Evolutionary conservation across 1,284 basidiomycete genomes (phyloP).

Genomic region (Cutaneotrichosporon cavernicola): DNA sequence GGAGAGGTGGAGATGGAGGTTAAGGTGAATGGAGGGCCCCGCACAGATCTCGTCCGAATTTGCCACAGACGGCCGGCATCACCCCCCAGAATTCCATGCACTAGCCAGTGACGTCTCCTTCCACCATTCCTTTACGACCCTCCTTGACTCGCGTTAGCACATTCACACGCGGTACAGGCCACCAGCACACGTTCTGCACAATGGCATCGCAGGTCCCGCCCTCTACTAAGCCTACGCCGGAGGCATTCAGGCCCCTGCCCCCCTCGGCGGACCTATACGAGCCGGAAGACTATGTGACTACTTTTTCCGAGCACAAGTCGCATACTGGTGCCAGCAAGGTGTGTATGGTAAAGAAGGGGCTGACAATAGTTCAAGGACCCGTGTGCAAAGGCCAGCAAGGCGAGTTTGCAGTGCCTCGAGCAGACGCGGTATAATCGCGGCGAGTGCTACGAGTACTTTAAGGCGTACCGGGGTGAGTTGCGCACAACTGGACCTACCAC

Average conservation of each 20-base stretch:
- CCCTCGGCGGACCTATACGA: constrained; percentile 40
- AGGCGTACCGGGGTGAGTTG: constrained; percentile 38
- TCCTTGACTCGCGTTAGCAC: too few species aligned
- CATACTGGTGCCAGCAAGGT: constrained; percentile 37
- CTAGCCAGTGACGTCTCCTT: not conserved
- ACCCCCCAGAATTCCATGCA: too few species aligned
- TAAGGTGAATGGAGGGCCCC: not conserved
- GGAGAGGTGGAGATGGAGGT: not conserved
- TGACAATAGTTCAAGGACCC: constrained; percentile 46
- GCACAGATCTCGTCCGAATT: not conserved
- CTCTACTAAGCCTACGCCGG: constrained; percentile 40
- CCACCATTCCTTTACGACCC: not conserved
- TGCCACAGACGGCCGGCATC: not conserved
- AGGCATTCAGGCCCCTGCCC: constrained; percentile 36
- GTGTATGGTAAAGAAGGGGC: constrained; percentile 8
- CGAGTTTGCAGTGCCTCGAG: constrained; percentile 50
- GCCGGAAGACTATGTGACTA: constrained; percentile 49
- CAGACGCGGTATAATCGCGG: constrained; percentile 51
- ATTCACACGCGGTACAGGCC: too few species aligned
- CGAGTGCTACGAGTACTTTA: constrained; percentile 53
- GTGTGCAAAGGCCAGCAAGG: constrained; percentile 49
- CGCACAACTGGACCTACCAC: too few species aligned
- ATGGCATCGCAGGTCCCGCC: constrained; percentile 51
- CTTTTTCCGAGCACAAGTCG: constrained; percentile 38
- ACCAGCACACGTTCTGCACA: not conserved